phyloP scores from a whole-genome alignment of 345 rosid genomes.

The Camelina hispida region DNA sequence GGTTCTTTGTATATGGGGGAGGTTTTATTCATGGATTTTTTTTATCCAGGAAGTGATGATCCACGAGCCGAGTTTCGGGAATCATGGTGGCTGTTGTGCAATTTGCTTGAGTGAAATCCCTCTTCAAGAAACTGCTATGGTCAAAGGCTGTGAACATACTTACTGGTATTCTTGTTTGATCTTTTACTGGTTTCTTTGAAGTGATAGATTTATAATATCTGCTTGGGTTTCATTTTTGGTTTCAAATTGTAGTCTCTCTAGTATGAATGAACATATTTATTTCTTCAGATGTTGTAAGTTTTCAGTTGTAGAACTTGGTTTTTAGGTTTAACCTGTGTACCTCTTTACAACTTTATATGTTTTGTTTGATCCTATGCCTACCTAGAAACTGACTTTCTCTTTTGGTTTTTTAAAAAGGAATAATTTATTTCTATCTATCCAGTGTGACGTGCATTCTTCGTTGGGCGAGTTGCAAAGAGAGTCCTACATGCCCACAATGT shows the following conservation, averaged over 20 bases:
- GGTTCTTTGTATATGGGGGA: not conserved
- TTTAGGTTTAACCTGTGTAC: not conserved
- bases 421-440: conserved; percentile 37
- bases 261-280: not conserved
- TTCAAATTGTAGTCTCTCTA: not conserved
- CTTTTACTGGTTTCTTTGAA: not conserved
- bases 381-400: conserved; percentile 13
- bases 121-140: conserved; percentile 85
- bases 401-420: conserved; percentile 21
- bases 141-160: conserved; percentile 95
- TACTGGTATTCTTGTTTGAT: conserved; percentile 68
- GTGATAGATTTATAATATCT: not conserved
- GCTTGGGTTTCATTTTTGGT: not conserved
- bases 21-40: not conserved
- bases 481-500: conserved; percentile 88
- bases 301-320: conserved; percentile 3
- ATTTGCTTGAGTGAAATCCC: conserved; percentile 79
- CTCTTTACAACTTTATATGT: not conserved
- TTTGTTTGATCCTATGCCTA: conserved; percentile 4
- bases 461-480: conserved; percentile 77
- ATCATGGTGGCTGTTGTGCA: conserved; percentile 77
- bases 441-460: conserved; percentile 78
- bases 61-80: conserved; percentile 53
- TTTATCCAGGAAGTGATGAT: conserved; percentile 40
- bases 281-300: not conserved